Evolutionary conservation across 768 basidiomycete species (phyloP), one percentile per base, ranked within the genome.

Genomic region (Tulasnella sp.): DNA sequence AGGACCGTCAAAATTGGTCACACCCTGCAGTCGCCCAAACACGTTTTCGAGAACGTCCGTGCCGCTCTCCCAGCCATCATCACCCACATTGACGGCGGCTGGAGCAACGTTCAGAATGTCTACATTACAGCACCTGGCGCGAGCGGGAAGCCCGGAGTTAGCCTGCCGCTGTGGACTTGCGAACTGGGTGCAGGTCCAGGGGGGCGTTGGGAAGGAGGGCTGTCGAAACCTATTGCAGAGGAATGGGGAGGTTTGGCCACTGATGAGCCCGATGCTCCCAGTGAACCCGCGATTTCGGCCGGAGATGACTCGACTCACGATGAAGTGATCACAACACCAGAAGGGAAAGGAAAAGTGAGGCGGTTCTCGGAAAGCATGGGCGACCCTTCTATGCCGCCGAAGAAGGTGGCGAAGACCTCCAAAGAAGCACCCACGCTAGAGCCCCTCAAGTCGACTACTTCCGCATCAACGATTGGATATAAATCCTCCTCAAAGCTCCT

Each of bases 151-250:
- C 90, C 90, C 16, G 95, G 94, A 77, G 88, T 92, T 46, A 91
- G 93, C 82, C 86, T 99, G n/a, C 98, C 98, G 6, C 92, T 99
- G 84, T 99, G 96, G 96, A 90, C 88, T 31, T 94, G 93, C 85
- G 87, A 89, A 7, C 88, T 98, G n/a, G 91, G 92, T 42, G 89
- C 87, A 18, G 86, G 84, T 3, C 89, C 89, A 72, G 90, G 89
- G 22, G 91, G 90, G 8, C 87, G 92, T 40, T 94, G 93, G 91
- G 87, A 89, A 0, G 64, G 28, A 69, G 64, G 64, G 31, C 31
- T 69, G 34, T 28, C 72, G 31, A 75, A 75, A 42, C 41, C 74
- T 24, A 12, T 78, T 75, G 34, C 42, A 44, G 78, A 75, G 22
- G 24, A 81, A 75, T 44, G 80, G 76, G 75, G 83, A 80, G 82